Evolutionary conservation across 2,329 filamentous ascomycete genomes (phyloP), one percentile per base, ranked within the genome.

Genomic region (Dactylonectria macrodidyma): DNA sequence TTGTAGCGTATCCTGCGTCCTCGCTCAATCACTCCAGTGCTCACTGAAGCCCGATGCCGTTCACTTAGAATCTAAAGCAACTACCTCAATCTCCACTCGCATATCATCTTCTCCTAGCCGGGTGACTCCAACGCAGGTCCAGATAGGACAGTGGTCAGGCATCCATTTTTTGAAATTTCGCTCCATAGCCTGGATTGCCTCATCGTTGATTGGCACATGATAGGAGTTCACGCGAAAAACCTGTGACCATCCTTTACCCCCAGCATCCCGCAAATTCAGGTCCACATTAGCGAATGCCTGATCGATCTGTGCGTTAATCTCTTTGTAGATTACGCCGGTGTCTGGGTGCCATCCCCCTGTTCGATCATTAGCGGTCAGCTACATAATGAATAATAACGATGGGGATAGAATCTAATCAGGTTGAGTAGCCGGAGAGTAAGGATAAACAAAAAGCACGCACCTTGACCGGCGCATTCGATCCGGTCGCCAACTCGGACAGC

Each of bases 231-330:
- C 10, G 8, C 56, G 57, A 44, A 54, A 59, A n/a, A 59, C 56
- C 14, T 65, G 41, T 5, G 47, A 54, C 55, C 55, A 65, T n/a
- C 62, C 55, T 33, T 59, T 48, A 9, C 56, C 62, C 5, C 56
- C 38, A 2, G 56, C 48, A 12, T 55, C 62, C 14, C 46, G 41
- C 1, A 59, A 30, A 12, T 12, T 19, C 2, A 14, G 1, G 24
- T 59, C 38, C 5, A 59, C 41, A 55, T 59, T 55, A 9, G 41
- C 48, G 30, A 65, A 59, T 10, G 48, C 48, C 8, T 12, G 14
- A 41, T 59, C 38, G 3, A 59, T 55, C 14, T 65, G 56, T 22
- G 12, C 48, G 14, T 41, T 47, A 4, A 64, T 58, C 36, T 62
- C 60, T 38, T 50, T 33, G 2, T 51, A 19, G 9, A 57, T 22